These are phyloP conservation scores for Lasiosphaeria hispida DNA, from an alignment of 495 filamentous ascomycete species.

Conservation along the genomic window DNA sequence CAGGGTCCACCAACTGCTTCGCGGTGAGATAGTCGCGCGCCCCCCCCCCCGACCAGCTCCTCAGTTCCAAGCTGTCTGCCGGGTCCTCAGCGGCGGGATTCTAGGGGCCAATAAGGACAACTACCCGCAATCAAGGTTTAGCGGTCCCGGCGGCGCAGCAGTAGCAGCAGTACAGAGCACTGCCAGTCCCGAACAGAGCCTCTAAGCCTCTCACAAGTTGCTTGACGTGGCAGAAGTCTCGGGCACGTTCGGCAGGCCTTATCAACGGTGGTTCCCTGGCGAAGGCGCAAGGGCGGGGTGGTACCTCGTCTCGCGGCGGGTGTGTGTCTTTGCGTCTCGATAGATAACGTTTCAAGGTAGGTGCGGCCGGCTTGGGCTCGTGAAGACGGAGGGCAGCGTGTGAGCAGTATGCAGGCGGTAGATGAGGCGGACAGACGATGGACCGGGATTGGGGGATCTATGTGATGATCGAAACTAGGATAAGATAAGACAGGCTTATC, in stretches of 20 bases:
- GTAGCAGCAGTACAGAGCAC: too few species aligned
- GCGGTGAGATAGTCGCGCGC: too few species aligned
- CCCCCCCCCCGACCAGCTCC: neutral
- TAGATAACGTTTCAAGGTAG: neutral
- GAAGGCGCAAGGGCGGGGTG: neutral
- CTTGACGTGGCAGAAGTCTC: too few species aligned
- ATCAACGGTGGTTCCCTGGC: slow-evolving; percentile 1
- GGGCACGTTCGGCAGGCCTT: neutral
- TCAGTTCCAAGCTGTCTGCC: neutral
- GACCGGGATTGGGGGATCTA: slow-evolving; percentile 33
- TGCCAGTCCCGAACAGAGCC: neutral
- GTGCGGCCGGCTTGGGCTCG: neutral
- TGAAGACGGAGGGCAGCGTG: neutral
- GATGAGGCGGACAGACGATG: slow-evolving; percentile 22
- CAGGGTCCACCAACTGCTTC: slow-evolving; percentile 21
- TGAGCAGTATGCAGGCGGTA: slow-evolving; percentile 19
- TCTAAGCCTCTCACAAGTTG: neutral
- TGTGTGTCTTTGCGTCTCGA: neutral
- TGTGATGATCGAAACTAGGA: slow-evolving; percentile 50
- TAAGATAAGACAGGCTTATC: slow-evolving; percentile 53
- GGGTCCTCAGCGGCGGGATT: neutral
- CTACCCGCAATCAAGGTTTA: too few species aligned
- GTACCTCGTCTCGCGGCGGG: neutral
- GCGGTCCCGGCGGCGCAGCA: too few species aligned
- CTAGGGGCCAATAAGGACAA: too few species aligned